These are phyloP conservation scores for Gossypium stocksii DNA, from an alignment of 345 rosid genomes.

Conservation along the genomic window DNA sequence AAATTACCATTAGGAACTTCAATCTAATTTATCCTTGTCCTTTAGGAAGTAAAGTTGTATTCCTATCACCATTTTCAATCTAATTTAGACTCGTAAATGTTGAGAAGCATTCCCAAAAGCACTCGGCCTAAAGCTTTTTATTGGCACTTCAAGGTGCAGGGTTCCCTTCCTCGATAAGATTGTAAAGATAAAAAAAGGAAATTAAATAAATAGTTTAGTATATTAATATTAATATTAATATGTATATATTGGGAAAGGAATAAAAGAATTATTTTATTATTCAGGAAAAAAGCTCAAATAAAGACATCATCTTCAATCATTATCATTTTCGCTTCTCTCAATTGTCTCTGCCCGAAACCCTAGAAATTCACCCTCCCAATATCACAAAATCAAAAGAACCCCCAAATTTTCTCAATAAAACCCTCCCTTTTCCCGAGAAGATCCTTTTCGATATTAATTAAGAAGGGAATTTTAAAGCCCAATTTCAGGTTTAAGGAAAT, in stretches of 20 bases:
- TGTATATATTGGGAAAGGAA: not conserved
- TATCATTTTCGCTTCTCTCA: not conserved
- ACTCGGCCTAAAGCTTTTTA: too few species aligned
- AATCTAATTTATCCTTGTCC: too few species aligned
- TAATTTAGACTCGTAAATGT: too few species aligned
- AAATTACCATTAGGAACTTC: too few species aligned
- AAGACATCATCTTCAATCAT: slow-evolving; percentile 17
- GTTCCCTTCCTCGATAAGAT: too few species aligned
- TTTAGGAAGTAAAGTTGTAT: too few species aligned
- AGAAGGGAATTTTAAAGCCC: not conserved
- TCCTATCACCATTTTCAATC: too few species aligned
- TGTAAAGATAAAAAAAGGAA: too few species aligned
- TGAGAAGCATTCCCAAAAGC: too few species aligned
- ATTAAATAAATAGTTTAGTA: not conserved
- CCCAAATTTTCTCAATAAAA: slow-evolving; percentile 26
- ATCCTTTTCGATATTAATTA: not conserved
- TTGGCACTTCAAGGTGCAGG: too few species aligned
- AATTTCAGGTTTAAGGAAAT: not conserved
- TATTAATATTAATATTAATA: too few species aligned
- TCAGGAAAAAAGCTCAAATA: not conserved
- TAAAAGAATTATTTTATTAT: not conserved
- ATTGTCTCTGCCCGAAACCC: slow-evolving; percentile 8
- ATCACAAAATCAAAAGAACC: not conserved
- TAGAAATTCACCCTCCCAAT: not conserved
- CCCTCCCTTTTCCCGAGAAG: not conserved